Base-by-base conservation (phyloP, 805 yeast genomes). In the Jamesozyma rosinii region DNA sequence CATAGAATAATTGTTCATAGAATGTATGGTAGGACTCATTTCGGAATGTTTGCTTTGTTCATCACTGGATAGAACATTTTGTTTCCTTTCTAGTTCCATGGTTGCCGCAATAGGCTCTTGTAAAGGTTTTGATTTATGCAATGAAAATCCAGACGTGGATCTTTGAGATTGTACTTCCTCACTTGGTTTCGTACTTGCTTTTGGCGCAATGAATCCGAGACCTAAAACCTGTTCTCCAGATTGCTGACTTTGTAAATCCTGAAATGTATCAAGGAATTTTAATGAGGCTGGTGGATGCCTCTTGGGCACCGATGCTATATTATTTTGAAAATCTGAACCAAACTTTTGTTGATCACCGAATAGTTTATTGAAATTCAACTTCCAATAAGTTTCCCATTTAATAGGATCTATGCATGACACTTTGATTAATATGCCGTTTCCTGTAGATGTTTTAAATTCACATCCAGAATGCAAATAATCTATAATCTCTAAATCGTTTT, bases 361-460 rank as follows among this genome's bases (percentile, higher is more conserved):
- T 11, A 54, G 37, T 15, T 44, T 45, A 14, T 48, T 43, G 24
- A 56, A 45, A 32, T 35, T 45, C 5, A 43, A n/a, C 37, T 44
- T 51, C 64, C 64, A 59, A 40, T 55, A 46, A 4, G 45, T 45
- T 31, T 54, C 53, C 62, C 62, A 59, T 39, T 49, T 49, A 5
- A 50, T 20, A 3, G 51, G 37, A 44, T 53, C 56, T 3, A 52
- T 30, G 8, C 55, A 50, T 11, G 49, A 45, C 3, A 59, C 21
- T 22, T 42, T 38, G 26, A 59, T 35, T 17, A 34, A 31, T 3
- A 50, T 41, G 14, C 44, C 43, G 37, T 54, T 57, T 4, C 56
- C 59, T 1, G 58, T 50, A 10, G 44, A 34, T 8, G 57, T 48
- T 29, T 38, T 46, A 10, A 59, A 40, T 26, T 48, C 49, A 14